Conservation (phyloP, 1,284 basidiomycete species). For the Cystobasidium pallidum region DNA sequence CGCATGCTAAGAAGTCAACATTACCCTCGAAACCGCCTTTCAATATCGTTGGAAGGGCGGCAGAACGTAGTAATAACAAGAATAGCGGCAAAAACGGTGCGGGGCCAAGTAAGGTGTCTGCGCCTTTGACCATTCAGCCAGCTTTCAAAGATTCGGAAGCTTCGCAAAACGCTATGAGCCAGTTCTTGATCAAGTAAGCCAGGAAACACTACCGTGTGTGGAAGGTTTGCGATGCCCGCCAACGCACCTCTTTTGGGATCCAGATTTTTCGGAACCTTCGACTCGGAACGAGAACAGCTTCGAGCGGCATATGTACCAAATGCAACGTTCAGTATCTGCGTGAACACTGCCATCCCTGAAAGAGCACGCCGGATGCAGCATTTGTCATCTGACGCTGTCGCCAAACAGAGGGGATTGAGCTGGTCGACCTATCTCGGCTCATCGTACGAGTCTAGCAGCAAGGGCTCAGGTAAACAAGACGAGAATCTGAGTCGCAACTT, state of each 20-base stretch:
- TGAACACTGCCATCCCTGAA: conserved; percentile 76
- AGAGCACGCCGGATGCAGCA: conserved; percentile 63
- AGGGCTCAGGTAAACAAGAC: background rate
- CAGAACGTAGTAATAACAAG: conserved; percentile 8
- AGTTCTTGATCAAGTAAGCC: conserved; percentile 75
- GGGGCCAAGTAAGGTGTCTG: conserved; percentile 59
- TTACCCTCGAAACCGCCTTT: conserved; percentile 71
- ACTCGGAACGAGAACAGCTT: conserved; percentile 71
- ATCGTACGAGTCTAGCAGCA: conserved; percentile 38
- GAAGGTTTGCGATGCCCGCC: conserved; percentile 21
- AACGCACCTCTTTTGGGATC: background rate
- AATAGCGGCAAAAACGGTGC: background rate
- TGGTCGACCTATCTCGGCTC: conserved; percentile 72
- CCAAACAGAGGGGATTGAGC: conserved; percentile 76
- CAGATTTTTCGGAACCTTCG: conserved; percentile 84
- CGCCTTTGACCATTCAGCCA: conserved; percentile 71
- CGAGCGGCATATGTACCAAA: conserved; percentile 75
- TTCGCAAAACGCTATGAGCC: conserved; percentile 67
- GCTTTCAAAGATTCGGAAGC: conserved; percentile 70
- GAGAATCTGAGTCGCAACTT: conserved; percentile 66
- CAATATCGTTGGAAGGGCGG: conserved; percentile 59
- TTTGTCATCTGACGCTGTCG: conserved; percentile 61
- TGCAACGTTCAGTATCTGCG: conserved; percentile 85
- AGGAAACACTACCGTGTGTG: background rate
- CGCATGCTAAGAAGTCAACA: conserved; percentile 53